Percentiles rank a stretch among this genome's conserved stretches.
These are phyloP conservation scores for Lavandula angustifolia DNA, from an alignment of 257 asterid species.

Conservation along the genomic window DNA sequence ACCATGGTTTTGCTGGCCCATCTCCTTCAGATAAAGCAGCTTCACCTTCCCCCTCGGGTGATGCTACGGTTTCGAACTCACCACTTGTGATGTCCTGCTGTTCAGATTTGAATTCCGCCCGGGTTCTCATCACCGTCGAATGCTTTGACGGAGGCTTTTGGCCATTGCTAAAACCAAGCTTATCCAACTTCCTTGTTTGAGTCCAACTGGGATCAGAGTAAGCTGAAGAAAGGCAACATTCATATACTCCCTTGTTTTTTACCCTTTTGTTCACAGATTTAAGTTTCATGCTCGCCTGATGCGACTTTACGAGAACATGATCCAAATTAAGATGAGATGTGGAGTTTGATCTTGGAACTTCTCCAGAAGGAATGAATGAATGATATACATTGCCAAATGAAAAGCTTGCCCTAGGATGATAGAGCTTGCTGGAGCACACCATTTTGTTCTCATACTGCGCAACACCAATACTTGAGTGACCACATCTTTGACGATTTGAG, in stretches of 20 bases:
- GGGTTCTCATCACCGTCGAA: slow-evolving; percentile 54
- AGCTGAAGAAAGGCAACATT: slow-evolving; percentile 43
- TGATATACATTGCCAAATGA: slow-evolving; percentile 36
- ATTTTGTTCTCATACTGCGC: slow-evolving; percentile 34
- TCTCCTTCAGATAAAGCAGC: slow-evolving; percentile 45
- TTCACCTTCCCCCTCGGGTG: slow-evolving; percentile 64
- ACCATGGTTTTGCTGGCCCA: slow-evolving; percentile 57
- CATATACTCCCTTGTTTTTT: slow-evolving; percentile 40
- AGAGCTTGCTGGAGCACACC: slow-evolving; percentile 40
- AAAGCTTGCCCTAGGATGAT: slow-evolving; percentile 42
- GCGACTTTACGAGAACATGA: slow-evolving; percentile 29
- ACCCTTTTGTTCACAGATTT: slow-evolving; percentile 36
- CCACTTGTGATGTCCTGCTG: slow-evolving; percentile 60
- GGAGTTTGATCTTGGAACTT: slow-evolving; percentile 35
- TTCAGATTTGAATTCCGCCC: slow-evolving; percentile 83
- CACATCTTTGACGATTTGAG: slow-evolving; percentile 46
- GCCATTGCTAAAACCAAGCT: slow-evolving; percentile 48
- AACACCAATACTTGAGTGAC: slow-evolving; percentile 35
- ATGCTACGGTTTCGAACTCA: slow-evolving; percentile 47
- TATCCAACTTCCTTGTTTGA: slow-evolving; percentile 53
- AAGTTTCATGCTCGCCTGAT: slow-evolving; percentile 36
- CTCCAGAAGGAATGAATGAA: slow-evolving; percentile 36
- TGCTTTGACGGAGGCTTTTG: slow-evolving; percentile 48
- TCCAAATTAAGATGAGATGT: slow-evolving; percentile 36
- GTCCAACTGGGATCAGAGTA: slow-evolving; percentile 40